Base-by-base conservation (phyloP, 192 early-diverging fungal species). In the Umbelopsis sp. region DNA sequence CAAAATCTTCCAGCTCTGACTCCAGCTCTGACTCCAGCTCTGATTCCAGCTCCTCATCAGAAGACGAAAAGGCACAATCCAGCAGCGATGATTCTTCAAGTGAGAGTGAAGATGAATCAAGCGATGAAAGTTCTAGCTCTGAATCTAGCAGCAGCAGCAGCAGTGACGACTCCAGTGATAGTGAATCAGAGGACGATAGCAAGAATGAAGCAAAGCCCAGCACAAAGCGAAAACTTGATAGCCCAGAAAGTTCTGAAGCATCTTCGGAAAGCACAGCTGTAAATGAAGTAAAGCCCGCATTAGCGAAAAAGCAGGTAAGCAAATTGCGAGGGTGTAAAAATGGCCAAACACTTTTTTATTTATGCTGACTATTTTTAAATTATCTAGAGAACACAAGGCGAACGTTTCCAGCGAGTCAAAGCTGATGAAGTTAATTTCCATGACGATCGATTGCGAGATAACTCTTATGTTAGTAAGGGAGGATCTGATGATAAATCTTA, bases 381-480 rank as follows among this genome's bases (percentile, higher is more conserved):
- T 6, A 8, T 62, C 32, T 22, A 56, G 21, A 54, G 68, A 26
- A 26, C 31, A 26, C 80, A 81, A 45, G 83, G 80, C 59, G 85
- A 83, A 36, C 93, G 93, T 4, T 98, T 98, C 80, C 91, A 92
- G 76, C 90, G 96, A 54, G 87, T 98, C 34, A 84, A 85, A 36
- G 85, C 86, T 29, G 91, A 95, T 67, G 89, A 96, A 70, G 93
- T 98, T 1, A 84, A 82, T 20, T 95, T 96, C 70, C 65, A 83
- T 1, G 88, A 94, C 76, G 91, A 95, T 8, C 79, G 90, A 49
- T 81, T 97, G 56, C 93, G 92, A 78, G 92, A 97, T 81, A 98
- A 97, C 79, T 83, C 86, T 11, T 95, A 92, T 76, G 82, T 79
- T 62, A 54, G 73, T 69, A 90, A 92, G 38, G 92, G 93, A 78